These are phyloP conservation scores for Rutidosis leptorrhynchoides DNA, from an alignment of 129 eudicot species.

Conservation along the genomic window DNA sequence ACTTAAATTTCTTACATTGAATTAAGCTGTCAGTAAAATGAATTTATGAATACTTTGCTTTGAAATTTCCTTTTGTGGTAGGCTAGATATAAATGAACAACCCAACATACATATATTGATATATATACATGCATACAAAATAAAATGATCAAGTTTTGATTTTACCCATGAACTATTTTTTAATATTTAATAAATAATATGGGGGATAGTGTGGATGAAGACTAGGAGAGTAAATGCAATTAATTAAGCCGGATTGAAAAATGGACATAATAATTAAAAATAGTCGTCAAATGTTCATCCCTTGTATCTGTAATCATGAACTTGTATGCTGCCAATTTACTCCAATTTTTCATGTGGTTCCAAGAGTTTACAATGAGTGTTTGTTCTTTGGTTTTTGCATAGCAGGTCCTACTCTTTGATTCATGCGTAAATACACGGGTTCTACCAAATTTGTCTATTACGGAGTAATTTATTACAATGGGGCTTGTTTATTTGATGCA, in stretches of 20 bases:
- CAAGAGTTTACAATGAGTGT: constrained; percentile 8
- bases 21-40: constrained; percentile 38
- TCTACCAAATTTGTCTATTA: background rate
- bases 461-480: background rate
- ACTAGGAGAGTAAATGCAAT: constrained; percentile 12
- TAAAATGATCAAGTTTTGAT: too few relatives aligned
- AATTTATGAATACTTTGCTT: constrained; percentile 22
- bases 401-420: background rate
- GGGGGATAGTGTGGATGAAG: background rate
- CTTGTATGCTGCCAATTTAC: constrained; percentile 15
- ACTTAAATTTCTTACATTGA: constrained; percentile 32
- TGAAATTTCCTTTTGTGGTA: constrained; percentile 21
- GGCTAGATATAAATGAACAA: background rate
- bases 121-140: too few relatives aligned
- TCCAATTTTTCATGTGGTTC: background rate
- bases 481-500: too few relatives aligned
- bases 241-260: constrained; percentile 5
- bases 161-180: too few relatives aligned
- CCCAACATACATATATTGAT: too few relatives aligned
- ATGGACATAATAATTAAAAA: background rate
- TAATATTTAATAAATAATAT: background rate
- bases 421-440: background rate
- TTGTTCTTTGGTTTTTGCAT: constrained; percentile 1
- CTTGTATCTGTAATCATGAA: constrained; percentile 28
- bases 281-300: constrained; percentile 18